These are phyloP conservation scores for Populus alba DNA, from an alignment of 345 rosid species.

Conservation along the genomic window DNA sequence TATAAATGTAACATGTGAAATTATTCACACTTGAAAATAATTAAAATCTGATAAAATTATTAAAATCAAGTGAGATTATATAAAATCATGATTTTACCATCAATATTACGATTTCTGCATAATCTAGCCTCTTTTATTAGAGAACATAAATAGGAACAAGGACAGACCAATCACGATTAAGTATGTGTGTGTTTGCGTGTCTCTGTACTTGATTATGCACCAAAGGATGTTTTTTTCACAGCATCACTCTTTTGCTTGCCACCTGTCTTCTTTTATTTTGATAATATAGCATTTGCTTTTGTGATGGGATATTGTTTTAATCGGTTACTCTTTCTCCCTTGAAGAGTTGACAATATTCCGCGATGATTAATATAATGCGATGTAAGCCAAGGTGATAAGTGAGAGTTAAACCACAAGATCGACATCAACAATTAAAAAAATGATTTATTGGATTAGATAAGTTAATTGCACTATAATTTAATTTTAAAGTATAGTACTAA, in stretches of 20 bases:
- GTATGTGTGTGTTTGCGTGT: slow-evolving; percentile 53
- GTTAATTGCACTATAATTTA: too few species aligned
- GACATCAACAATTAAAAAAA: not conserved
- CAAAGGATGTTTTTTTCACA: slow-evolving; percentile 29
- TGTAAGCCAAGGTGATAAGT: not conserved
- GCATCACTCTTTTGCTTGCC: slow-evolving; percentile 45
- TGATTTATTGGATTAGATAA: too few species aligned
- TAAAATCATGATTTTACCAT: too few species aligned
- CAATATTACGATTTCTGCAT: too few species aligned
- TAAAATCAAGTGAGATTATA: too few species aligned
- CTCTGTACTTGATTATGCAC: slow-evolving; percentile 31
- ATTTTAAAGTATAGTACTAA: too few species aligned
- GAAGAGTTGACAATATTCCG: slow-evolving; percentile 11
- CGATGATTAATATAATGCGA: too few species aligned
- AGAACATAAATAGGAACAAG: not conserved
- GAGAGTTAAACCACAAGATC: not conserved
- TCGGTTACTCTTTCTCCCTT: slow-evolving; percentile 24
- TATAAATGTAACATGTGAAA: too few species aligned
- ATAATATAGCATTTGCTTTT: slow-evolving; percentile 14
- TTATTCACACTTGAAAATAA: too few species aligned
- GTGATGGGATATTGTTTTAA: not conserved
- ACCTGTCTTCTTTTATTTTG: slow-evolving; percentile 34
- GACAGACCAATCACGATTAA: slow-evolving; percentile 50
- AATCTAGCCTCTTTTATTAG: not conserved
- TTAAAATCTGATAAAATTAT: too few species aligned